These are phyloP conservation scores for Globisporangium paroecandrum DNA, from an alignment of 352 stramenopile species.

Conservation along the genomic window DNA sequence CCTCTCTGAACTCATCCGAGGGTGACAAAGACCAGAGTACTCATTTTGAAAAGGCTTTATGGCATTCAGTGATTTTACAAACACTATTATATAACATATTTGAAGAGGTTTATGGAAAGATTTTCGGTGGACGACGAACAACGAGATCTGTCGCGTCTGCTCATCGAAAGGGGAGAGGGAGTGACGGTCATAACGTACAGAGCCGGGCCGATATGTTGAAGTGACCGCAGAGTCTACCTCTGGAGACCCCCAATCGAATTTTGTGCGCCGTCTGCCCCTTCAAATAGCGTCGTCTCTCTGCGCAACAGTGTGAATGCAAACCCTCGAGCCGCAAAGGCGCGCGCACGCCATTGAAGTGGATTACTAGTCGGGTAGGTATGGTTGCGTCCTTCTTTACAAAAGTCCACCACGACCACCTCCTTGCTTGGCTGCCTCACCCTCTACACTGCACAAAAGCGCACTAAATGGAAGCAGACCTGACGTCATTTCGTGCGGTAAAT, in stretches of 20 bases:
- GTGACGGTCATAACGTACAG: neutral
- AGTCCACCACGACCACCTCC: neutral
- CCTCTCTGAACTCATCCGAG: neutral
- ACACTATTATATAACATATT: neutral
- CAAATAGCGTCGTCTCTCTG: neutral
- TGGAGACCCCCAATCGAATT: neutral
- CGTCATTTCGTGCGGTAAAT: neutral
- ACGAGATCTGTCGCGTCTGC: neutral
- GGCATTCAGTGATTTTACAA: neutral
- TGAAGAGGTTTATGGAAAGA: neutral
- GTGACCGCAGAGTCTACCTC: neutral
- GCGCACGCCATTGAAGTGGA: neutral
- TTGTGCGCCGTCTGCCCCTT: neutral
- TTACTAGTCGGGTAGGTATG: neutral
- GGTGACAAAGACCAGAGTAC: neutral
- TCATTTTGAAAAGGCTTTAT: neutral
- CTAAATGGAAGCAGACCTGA: neutral
- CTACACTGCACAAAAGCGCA: neutral
- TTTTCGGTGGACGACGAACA: constrained; percentile 5
- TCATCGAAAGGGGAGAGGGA: neutral
- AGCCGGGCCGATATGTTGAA: neutral
- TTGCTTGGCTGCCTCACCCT: neutral
- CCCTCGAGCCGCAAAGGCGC: neutral
- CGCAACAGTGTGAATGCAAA: neutral
- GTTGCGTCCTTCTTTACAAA: neutral